Evolutionary conservation across 441 rosid species (phyloP).

Genomic region (Populus hybrid): DNA sequence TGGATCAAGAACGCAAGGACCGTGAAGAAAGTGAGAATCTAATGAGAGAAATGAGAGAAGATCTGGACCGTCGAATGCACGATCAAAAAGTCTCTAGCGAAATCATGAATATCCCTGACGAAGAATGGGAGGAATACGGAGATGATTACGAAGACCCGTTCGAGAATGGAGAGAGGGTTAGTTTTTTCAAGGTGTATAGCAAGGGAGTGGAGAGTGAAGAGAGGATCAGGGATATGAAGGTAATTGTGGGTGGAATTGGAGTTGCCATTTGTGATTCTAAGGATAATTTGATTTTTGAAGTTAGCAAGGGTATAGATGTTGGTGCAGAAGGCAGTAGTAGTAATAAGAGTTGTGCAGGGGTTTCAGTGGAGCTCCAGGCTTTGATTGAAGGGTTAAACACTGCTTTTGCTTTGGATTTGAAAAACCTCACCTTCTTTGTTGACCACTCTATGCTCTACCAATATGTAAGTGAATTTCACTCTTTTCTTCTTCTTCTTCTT

Average conservation of each 20-base stretch:
- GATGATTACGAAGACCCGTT: constrained; percentile 51
- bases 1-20: constrained; percentile 46
- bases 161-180: not conserved
- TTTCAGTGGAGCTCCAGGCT: constrained; percentile 3
- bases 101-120: constrained; percentile 40
- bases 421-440: constrained; percentile 4
- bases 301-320: constrained; percentile 9
- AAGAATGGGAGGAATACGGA: constrained; percentile 53
- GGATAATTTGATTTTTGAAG: constrained; percentile 22
- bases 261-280: constrained; percentile 27
- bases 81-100: constrained; percentile 63
- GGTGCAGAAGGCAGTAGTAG: too few relatives aligned
- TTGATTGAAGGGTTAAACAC: constrained; percentile 22
- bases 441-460: constrained; percentile 19
- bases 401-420: constrained; percentile 18
- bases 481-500: not conserved
- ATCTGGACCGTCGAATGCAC: constrained; percentile 54
- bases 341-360: not conserved
- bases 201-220: constrained; percentile 26
- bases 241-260: constrained; percentile 19
- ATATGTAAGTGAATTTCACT: constrained; percentile 14
- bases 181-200: constrained; percentile 14
- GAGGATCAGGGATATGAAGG: constrained; percentile 11
- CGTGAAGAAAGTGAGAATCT: constrained; percentile 32
- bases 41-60: constrained; percentile 34